These are phyloP conservation scores for Marasmius fiardii DNA, from an alignment of 1,284 basidiomycete genomes.

Conservation along the genomic window DNA sequence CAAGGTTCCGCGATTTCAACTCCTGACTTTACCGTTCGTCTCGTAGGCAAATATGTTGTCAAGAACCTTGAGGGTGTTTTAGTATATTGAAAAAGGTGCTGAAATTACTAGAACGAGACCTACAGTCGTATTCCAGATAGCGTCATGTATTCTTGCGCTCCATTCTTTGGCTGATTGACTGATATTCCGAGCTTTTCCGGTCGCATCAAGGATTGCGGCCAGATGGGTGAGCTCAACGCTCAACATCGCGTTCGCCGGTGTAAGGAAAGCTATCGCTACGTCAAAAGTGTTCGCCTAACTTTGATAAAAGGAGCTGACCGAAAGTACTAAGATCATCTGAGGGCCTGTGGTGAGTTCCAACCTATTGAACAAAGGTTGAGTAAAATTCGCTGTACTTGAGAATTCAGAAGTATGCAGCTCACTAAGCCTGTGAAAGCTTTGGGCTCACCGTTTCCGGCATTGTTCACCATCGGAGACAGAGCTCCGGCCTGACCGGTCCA, in stretches of 20 bases:
- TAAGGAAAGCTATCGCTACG: slow-evolving; percentile 55
- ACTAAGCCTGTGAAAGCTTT: slow-evolving; percentile 54
- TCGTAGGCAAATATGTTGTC: slow-evolving; percentile 75
- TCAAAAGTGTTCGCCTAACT: slow-evolving; percentile 4
- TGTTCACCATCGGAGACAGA: slow-evolving; percentile 60
- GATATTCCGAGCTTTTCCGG: slow-evolving; percentile 43
- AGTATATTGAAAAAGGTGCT: background rate
- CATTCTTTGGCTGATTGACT: slow-evolving; percentile 54
- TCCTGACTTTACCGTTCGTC: slow-evolving; percentile 51
- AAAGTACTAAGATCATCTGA: slow-evolving; percentile 72
- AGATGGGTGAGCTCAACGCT: slow-evolving; percentile 66
- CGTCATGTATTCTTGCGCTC: slow-evolving; percentile 57
- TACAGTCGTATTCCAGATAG: slow-evolving; percentile 65
- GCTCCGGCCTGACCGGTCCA: slow-evolving; percentile 71
- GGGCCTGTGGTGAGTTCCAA: slow-evolving; percentile 74
- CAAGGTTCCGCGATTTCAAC: background rate
- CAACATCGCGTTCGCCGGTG: slow-evolving; percentile 78
- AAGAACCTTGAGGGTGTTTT: slow-evolving; percentile 38
- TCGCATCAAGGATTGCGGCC: slow-evolving; percentile 54
- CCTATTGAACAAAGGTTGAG: slow-evolving; percentile 31
- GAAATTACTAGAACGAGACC: slow-evolving; percentile 16
- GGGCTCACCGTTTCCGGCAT: slow-evolving; percentile 66
- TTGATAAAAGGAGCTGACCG: slow-evolving; percentile 34
- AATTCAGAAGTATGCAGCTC: background rate
- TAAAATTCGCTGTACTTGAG: background rate